Evolutionary conservation across 805 yeast genomes (phyloP).

Genomic region (Yarrowia phangngaensis): DNA sequence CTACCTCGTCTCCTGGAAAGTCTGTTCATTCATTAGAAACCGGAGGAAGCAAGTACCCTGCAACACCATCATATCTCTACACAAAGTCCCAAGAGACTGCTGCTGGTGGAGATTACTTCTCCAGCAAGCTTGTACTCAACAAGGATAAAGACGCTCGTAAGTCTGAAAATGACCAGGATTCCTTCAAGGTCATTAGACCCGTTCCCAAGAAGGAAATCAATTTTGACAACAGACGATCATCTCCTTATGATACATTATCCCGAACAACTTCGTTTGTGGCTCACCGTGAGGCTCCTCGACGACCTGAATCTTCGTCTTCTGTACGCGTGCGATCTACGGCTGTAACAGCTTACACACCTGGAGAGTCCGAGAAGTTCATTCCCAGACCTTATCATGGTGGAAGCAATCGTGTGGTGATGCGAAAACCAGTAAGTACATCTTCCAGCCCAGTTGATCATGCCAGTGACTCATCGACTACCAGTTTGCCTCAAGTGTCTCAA

Average conservation of each 20-base stretch:
- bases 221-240: slow-evolving; percentile 70
- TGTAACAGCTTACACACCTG: slow-evolving; percentile 32
- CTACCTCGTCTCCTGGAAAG: slow-evolving; percentile 17
- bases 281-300: slow-evolving; percentile 50
- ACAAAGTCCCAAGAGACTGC: slow-evolving; percentile 27
- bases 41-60: slow-evolving; percentile 6
- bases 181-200: slow-evolving; percentile 64
- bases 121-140: slow-evolving; percentile 6
- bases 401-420: slow-evolving; percentile 30
- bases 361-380: slow-evolving; percentile 34
- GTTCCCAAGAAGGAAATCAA: slow-evolving; percentile 66
- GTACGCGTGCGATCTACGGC: slow-evolving; percentile 20
- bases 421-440: slow-evolving; percentile 31
- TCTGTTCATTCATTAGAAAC: slow-evolving; percentile 14
- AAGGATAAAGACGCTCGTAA: slow-evolving; percentile 35
- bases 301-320: slow-evolving; percentile 37
- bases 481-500: too few relatives aligned
- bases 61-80: slow-evolving; percentile 25
- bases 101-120: slow-evolving; percentile 16
- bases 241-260: slow-evolving; percentile 52
- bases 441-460: slow-evolving; percentile 9
- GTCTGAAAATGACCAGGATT: slow-evolving; percentile 34
- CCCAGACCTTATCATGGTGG: slow-evolving; percentile 35
- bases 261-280: slow-evolving; percentile 57
- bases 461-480: slow-evolving; percentile 1